Percentiles rank a stretch among this genome's conserved stretches.
phyloP scores from a whole-genome alignment of 2,329 filamentous ascomycete species.

The Fusarium albidum region DNA sequence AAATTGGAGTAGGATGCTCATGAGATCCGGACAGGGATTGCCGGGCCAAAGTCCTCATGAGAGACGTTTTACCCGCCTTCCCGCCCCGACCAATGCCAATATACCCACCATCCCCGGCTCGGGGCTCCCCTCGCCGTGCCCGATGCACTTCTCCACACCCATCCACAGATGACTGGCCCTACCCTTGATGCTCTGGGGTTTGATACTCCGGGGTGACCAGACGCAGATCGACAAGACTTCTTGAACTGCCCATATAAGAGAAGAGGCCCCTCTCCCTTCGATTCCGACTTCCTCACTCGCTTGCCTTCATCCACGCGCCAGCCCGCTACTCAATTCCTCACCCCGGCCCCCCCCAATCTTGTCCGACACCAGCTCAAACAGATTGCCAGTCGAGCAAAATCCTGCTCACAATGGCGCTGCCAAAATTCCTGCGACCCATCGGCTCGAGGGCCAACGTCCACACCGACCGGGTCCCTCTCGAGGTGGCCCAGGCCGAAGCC shows the following conservation, averaged over 20 bases:
- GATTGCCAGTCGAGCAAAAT: constrained; percentile 1
- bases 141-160: constrained; percentile 18
- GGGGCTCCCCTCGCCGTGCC: constrained; percentile 24
- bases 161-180: constrained; percentile 9
- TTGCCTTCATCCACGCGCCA: constrained; percentile 27
- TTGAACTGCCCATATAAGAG: constrained; percentile 36
- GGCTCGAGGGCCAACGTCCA: constrained; percentile 32
- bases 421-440: constrained; percentile 35
- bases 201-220: constrained; percentile 18
- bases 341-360: background rate
- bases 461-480: constrained; percentile 32
- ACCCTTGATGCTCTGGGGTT: background rate
- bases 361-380: constrained; percentile 7
- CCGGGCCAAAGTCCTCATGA: constrained; percentile 4
- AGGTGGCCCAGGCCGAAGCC: constrained; percentile 53
- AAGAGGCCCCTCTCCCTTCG: constrained; percentile 22
- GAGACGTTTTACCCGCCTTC: constrained; percentile 32
- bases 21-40: background rate
- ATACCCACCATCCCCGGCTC: constrained; percentile 30
- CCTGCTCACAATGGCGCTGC: constrained; percentile 33
- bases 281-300: constrained; percentile 13
- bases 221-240: constrained; percentile 10
- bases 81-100: constrained; percentile 33
- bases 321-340: constrained; percentile 8
- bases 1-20: background rate